These are phyloP conservation scores for Delitschia confertaspora DNA, from an alignment of 495 filamentous ascomycete genomes.

Conservation along the genomic window DNA sequence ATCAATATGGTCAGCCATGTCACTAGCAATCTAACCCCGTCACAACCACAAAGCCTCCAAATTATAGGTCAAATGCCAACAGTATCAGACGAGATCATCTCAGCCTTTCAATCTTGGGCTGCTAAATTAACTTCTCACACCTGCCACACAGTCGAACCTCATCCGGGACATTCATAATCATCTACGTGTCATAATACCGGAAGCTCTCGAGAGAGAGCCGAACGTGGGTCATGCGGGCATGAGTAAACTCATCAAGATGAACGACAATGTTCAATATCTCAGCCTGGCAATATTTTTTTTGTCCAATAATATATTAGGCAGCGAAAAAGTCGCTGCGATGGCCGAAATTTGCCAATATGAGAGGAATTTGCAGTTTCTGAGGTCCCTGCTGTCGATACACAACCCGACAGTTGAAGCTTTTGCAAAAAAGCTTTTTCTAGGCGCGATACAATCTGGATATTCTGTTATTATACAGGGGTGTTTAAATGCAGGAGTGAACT, in stretches of 20 bases:
- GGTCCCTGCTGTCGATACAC: not conserved
- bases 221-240: not conserved
- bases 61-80: not conserved
- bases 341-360: not conserved
- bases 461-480: not conserved
- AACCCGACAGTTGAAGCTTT: constrained; percentile 4
- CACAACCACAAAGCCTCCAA: not conserved
- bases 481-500: constrained; percentile 2
- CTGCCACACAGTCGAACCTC: not conserved
- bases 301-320: not conserved
- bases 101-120: not conserved
- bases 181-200: not conserved
- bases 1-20: not conserved
- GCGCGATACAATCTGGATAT: not conserved
- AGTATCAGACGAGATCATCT: not conserved
- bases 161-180: constrained; percentile 1
- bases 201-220: not conserved
- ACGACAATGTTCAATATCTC: constrained; percentile 2
- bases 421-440: constrained; percentile 3
- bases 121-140: not conserved
- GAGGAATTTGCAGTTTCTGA: not conserved
- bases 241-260: not conserved
- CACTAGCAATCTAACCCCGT: not conserved
- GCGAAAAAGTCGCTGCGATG: not conserved
- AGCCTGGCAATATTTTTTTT: constrained; percentile 2